A percentile compares a stretch with the other conserved stretches of the same genome.
These are phyloP conservation scores for Dioscorea zingiberensis DNA, from an alignment of 106 monocot species.

Conservation along the genomic window DNA sequence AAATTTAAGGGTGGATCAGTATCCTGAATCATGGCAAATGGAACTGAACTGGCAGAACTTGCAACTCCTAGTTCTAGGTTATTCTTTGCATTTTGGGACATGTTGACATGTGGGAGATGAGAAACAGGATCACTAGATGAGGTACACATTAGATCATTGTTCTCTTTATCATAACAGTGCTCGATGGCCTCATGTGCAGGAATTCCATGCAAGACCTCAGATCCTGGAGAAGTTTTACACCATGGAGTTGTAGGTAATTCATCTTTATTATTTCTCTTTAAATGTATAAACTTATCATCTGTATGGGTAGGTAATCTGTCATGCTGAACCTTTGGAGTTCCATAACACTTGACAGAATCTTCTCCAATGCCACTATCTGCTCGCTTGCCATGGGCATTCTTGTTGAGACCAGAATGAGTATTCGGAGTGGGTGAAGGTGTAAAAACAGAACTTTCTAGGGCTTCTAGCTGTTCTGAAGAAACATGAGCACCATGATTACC, in stretches of 20 bases:
- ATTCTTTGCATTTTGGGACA: conserved; percentile 18
- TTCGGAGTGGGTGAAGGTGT: conserved; percentile 9
- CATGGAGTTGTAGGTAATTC: conserved; percentile 13
- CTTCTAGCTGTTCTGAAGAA: conserved; percentile 30
- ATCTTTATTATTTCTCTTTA: conserved; percentile 3
- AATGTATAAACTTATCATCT: conserved; percentile 5
- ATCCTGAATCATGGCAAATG: conserved; percentile 8
- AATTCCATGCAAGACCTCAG: conserved; percentile 1
- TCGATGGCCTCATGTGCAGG: conserved; percentile 9
- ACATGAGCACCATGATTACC: conserved; percentile 8
- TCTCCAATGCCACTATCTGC: conserved; percentile 3
- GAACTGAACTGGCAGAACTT: conserved; percentile 9
- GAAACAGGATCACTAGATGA: conserved; percentile 11
- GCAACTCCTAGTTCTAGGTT: conserved; percentile 5
- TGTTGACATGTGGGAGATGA: conserved; percentile 26
- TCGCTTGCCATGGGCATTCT: conserved; percentile 4
- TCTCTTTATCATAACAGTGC: conserved; percentile 5
- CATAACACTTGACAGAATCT: neutral
- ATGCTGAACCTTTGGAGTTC: neutral
- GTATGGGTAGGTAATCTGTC: neutral
- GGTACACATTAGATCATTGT: conserved; percentile 4
- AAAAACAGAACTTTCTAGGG: conserved; percentile 33
- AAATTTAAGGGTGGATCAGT: conserved; percentile 10
- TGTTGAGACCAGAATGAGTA: conserved; percentile 11
- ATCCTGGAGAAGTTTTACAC: conserved; percentile 21